Conservation (phyloP, 805 yeast genomes). For the Pichia scutulata region DNA sequence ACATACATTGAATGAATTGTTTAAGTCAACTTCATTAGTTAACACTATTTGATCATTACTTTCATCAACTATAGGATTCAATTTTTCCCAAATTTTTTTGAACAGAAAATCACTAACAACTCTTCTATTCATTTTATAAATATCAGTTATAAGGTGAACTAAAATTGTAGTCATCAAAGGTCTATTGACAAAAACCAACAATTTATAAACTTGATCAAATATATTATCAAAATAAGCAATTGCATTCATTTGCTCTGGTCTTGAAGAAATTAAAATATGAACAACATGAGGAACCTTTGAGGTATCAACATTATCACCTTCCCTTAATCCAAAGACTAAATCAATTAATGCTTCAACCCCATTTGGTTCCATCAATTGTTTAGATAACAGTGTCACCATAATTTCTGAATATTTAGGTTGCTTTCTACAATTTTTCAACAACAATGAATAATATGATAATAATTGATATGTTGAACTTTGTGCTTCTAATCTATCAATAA, state of each 20-base stretch:
- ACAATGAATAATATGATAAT: slow-evolving; percentile 49
- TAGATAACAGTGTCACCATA: slow-evolving; percentile 43
- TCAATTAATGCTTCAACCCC: slow-evolving; percentile 75
- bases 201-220: slow-evolving; percentile 54
- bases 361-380: slow-evolving; percentile 39
- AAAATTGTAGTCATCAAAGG: slow-evolving; percentile 54
- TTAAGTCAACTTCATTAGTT: slow-evolving; percentile 42
- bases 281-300: slow-evolving; percentile 61
- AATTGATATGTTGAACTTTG: slow-evolving; percentile 62
- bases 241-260: slow-evolving; percentile 46
- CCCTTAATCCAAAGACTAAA: slow-evolving; percentile 68
- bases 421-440: slow-evolving; percentile 21
- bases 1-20: slow-evolving; percentile 59
- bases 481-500: slow-evolving; percentile 26
- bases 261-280: slow-evolving; percentile 48
- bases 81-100: slow-evolving; percentile 36
- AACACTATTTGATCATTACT: slow-evolving; percentile 23
- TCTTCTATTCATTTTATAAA: slow-evolving; percentile 42
- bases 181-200: slow-evolving; percentile 51
- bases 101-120: slow-evolving; percentile 56
- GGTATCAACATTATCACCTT: slow-evolving; percentile 58
- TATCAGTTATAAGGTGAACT: slow-evolving; percentile 43
- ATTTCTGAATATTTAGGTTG: slow-evolving; percentile 31
- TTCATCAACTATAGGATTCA: slow-evolving; percentile 29
- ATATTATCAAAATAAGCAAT: slow-evolving; percentile 48